Evolutionary conservation across 164 flowering plant genomes (phyloP).

Genomic region (Protea cynaroides): DNA sequence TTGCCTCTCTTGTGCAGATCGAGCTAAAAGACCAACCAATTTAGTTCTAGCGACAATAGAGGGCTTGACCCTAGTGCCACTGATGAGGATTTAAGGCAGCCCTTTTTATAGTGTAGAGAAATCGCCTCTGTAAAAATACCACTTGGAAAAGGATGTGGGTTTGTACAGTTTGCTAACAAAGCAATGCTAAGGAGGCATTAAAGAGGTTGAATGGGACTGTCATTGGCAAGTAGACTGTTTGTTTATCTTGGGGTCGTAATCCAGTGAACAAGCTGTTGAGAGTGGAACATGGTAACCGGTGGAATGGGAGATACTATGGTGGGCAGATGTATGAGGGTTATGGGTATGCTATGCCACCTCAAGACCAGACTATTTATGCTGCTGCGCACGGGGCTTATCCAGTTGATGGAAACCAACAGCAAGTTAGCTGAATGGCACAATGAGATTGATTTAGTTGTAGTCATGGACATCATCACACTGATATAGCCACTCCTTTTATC

Average conservation of each 20-base stretch:
- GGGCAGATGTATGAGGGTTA: conserved; percentile 72
- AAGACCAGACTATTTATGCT: conserved; percentile 70
- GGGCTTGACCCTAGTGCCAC: conserved; percentile 82
- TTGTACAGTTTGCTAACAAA: conserved; percentile 85
- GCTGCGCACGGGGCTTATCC: conserved; percentile 80
- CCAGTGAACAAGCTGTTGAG: conserved; percentile 87
- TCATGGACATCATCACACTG: conserved; percentile 6
- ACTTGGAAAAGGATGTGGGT: conserved; percentile 92
- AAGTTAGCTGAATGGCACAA: conserved; percentile 60
- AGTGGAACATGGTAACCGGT: conserved; percentile 55
- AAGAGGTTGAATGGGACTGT: conserved; percentile 66
- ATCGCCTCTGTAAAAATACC: conserved; percentile 87
- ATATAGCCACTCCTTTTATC: conserved; percentile 9
- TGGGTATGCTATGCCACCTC: conserved; percentile 58
- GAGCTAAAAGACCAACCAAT: too few relatives aligned
- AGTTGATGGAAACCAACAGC: conserved; percentile 71
- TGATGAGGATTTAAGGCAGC: conserved; percentile 85
- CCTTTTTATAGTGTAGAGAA: conserved; percentile 79
- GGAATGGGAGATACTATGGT: conserved; percentile 75
- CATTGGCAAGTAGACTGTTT: conserved; percentile 84
- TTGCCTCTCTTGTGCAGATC: too few relatives aligned
- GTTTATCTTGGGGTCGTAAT: conserved; percentile 97
- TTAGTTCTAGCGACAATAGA: too few relatives aligned
- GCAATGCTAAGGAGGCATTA: conserved; percentile 81
- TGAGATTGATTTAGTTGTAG: conserved; percentile 6